Evolutionary conservation across 208 protist species (phyloP).

Genomic region (Trypanosoma cruzi): DNA sequence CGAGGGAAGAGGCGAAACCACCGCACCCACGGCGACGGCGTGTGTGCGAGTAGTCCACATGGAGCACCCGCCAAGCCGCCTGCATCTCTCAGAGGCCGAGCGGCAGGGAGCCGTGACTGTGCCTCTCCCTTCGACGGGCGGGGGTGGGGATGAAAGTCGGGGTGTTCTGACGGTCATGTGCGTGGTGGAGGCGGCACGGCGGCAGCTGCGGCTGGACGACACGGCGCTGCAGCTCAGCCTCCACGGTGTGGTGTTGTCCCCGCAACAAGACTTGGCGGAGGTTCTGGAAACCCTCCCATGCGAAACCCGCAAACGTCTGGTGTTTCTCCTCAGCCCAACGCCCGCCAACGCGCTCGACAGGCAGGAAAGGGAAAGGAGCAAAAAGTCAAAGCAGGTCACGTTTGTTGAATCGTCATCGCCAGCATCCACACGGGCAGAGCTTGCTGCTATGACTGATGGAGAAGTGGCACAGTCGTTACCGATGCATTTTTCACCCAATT

Average conservation of each 20-base stretch:
- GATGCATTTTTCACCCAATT: not conserved
- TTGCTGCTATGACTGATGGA: not conserved
- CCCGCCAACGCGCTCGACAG: not conserved
- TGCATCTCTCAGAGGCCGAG: not conserved
- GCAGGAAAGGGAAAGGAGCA: not conserved
- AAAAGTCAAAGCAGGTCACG: not conserved
- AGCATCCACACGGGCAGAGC: not conserved
- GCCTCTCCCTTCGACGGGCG: not conserved
- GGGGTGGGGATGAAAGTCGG: not conserved
- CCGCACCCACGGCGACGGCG: not conserved
- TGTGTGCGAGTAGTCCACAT: constrained; percentile 9
- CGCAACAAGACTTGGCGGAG: constrained; percentile 8
- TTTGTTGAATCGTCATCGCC: not conserved
- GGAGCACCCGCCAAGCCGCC: not conserved
- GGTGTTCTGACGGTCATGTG: not conserved
- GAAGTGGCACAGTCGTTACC: not conserved
- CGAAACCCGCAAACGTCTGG: constrained; percentile 5
- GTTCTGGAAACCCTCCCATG: constrained; percentile 2
- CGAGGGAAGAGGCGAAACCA: not conserved
- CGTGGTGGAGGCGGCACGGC: constrained; percentile 1
- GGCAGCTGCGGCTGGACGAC: not conserved
- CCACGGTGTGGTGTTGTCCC: constrained; percentile 9
- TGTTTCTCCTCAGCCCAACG: constrained; percentile 19
- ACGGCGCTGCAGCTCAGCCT: constrained; percentile 19
- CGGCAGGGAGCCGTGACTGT: not conserved